Conservation (phyloP, 352 stramenopile genomes). For the Globisporangium nodosum region DNA sequence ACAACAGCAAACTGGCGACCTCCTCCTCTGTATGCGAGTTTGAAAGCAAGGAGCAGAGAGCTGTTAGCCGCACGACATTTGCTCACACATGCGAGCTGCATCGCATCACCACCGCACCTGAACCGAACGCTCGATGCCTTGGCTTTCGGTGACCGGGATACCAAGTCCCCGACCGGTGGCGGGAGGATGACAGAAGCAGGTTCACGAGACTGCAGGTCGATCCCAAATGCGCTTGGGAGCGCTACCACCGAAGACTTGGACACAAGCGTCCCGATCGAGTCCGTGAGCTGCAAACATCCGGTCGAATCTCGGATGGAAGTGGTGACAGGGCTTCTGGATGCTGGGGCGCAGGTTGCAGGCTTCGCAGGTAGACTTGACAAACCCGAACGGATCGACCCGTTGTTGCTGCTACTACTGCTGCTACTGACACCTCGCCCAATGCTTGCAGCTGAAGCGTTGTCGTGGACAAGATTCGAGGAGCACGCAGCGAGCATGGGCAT, state of each 20-base stretch:
- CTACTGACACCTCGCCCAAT: background rate
- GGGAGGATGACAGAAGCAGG: conserved; percentile 25
- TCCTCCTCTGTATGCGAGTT: conserved; percentile 24
- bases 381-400: background rate
- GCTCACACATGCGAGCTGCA: background rate
- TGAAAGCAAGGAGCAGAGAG: background rate
- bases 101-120: conserved; percentile 17
- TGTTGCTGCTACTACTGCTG: conserved; percentile 3
- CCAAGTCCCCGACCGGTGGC: conserved; percentile 31
- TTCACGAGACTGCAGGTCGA: conserved; percentile 6
- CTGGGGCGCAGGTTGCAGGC: background rate
- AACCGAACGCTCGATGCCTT: conserved; percentile 38
- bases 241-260: conserved; percentile 20
- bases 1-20: conserved; percentile 55
- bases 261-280: conserved; percentile 5
- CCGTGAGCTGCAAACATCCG: conserved; percentile 4
- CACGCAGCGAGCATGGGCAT: conserved; percentile 4
- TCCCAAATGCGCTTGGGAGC: conserved; percentile 13
- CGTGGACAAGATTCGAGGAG: background rate
- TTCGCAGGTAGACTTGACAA: background rate
- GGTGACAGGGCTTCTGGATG: too few species aligned
- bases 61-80: background rate
- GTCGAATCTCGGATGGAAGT: background rate
- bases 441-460: background rate
- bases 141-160: conserved; percentile 40